Conservation (phyloP, 2,329 filamentous ascomycete genomes). For the Gremmenia infestans region DNA sequence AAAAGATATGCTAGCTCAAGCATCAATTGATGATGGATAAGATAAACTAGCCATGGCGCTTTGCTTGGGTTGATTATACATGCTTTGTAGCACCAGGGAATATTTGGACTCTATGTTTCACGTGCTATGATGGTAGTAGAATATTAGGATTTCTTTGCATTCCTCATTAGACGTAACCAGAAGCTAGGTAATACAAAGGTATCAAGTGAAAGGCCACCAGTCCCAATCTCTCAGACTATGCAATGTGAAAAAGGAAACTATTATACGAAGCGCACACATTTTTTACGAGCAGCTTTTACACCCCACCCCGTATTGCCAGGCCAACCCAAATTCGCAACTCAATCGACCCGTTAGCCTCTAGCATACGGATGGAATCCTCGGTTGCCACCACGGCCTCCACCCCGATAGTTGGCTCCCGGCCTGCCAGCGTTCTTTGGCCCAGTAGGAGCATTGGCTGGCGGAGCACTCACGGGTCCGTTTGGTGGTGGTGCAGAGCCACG, state of each 20-base stretch:
- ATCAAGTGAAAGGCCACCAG: not conserved
- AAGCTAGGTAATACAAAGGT: not conserved
- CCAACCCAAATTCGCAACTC: not conserved
- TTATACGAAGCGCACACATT: not conserved
- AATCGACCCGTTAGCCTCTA: slow-evolving; percentile 16
- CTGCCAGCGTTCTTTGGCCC: slow-evolving; percentile 93
- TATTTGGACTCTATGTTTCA: too few species aligned
- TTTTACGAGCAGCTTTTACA: not conserved
- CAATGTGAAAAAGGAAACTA: not conserved
- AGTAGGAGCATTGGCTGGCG: slow-evolving; percentile 81
- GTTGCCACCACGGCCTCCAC: slow-evolving; percentile 73
- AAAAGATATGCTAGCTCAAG: too few species aligned
- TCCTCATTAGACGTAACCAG: not conserved
- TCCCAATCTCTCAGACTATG: not conserved
- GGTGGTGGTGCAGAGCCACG: slow-evolving; percentile 31
- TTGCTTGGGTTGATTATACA: too few species aligned
- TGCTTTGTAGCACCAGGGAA: too few species aligned
- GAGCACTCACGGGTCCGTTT: slow-evolving; percentile 42
- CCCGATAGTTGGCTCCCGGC: slow-evolving; percentile 88
- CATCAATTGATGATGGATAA: too few species aligned
- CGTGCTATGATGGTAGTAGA: too few species aligned
- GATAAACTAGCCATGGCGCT: too few species aligned
- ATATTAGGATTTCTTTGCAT: not conserved
- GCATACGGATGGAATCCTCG: slow-evolving; percentile 78
- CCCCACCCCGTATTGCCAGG: not conserved